Conservation (phyloP, 352 stramenopile genomes). For the Phytophthora idaei region DNA sequence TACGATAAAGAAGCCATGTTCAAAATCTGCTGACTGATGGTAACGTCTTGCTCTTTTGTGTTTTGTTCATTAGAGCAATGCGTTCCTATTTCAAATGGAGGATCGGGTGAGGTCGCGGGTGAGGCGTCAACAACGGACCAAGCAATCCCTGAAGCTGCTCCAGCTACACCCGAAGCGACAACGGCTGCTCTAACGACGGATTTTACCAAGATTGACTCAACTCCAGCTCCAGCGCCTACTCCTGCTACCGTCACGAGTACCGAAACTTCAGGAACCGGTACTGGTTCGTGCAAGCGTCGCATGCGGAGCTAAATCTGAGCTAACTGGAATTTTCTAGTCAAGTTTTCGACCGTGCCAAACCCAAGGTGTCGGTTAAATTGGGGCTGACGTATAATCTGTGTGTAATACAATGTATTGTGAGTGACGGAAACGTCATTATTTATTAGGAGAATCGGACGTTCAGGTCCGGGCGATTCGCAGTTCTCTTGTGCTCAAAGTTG, state of each 20-base stretch:
- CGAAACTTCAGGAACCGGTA: neutral
- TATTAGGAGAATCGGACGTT: too few species aligned
- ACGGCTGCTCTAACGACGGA: conserved; percentile 10
- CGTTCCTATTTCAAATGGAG: conserved; percentile 34
- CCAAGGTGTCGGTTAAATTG: neutral
- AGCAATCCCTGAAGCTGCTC: conserved; percentile 9
- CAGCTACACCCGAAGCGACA: conserved; percentile 9
- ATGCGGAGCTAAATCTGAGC: conserved; percentile 19
- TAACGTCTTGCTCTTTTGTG: neutral
- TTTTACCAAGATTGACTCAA: conserved; percentile 14
- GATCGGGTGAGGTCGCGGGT: conserved; percentile 8
- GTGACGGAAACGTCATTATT: too few species aligned
- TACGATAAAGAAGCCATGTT: conserved; percentile 18
- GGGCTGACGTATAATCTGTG: neutral
- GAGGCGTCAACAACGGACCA: conserved; percentile 11
- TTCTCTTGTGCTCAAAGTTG: too few species aligned
- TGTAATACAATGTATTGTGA: neutral
- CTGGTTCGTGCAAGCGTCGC: conserved; percentile 20
- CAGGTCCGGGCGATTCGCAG: too few species aligned
- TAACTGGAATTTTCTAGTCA: neutral
- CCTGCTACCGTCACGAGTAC: neutral
- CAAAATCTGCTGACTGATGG: neutral
- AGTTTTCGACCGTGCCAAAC: neutral
- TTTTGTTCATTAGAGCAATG: conserved; percentile 31
- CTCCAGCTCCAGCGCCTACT: conserved; percentile 6